These are phyloP conservation scores for Saccharomycopsis schoenii DNA, from an alignment of 805 yeast species.

Conservation along the genomic window DNA sequence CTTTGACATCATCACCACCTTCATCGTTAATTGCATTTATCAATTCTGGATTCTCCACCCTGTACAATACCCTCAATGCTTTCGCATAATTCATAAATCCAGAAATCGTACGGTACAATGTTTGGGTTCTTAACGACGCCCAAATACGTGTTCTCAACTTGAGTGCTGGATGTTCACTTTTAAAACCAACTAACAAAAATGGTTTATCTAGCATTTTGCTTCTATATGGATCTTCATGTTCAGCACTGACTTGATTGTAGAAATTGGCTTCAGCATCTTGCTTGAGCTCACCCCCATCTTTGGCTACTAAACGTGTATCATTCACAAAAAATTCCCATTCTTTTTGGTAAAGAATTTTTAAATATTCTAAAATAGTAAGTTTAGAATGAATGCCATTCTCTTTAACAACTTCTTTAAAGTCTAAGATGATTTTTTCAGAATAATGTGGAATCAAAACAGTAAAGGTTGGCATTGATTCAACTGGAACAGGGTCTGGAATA, in stretches of 20 bases:
- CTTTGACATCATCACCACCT: slow-evolving; percentile 61
- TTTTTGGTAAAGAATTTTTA: slow-evolving; percentile 89
- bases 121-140: slow-evolving; percentile 97
- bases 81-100: slow-evolving; percentile 98
- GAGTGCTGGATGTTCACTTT: slow-evolving; percentile 95
- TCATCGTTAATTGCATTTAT: slow-evolving; percentile 72
- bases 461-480: slow-evolving; percentile 98
- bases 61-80: slow-evolving; percentile 85
- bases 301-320: slow-evolving; percentile 86
- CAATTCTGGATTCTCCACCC: slow-evolving; percentile 91
- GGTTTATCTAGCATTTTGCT: slow-evolving; percentile 49
- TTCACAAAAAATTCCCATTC: slow-evolving; percentile 98
- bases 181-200: slow-evolving; percentile 93
- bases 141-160: slow-evolving; percentile 94
- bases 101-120: slow-evolving; percentile 91
- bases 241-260: slow-evolving; percentile 22
- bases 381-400: slow-evolving; percentile 95
- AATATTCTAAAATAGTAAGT: slow-evolving; percentile 85
- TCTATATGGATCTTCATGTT: slow-evolving; percentile 20
- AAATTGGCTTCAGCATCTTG: slow-evolving; percentile 32
- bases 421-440: slow-evolving; percentile 83
- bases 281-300: slow-evolving; percentile 60
- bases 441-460: slow-evolving; percentile 95
- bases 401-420: slow-evolving; percentile 87
- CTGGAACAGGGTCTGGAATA: slow-evolving; percentile 96